phyloP scores from a whole-genome alignment of 371 early-diverging fungal genomes.

The Syncephalastrum contaminatum region DNA sequence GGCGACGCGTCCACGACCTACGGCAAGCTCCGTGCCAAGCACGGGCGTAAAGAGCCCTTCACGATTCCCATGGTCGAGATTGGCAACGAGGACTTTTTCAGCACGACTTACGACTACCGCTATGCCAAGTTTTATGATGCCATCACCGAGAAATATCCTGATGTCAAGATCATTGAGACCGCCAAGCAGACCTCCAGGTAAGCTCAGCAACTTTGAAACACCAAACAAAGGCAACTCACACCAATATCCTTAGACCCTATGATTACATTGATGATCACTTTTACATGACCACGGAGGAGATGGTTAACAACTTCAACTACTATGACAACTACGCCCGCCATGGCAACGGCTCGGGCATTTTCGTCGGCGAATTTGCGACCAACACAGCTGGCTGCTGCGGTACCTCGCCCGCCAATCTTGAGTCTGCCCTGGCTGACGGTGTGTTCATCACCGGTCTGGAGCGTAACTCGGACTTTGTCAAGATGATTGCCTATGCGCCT shows the following conservation, averaged over 20 bases:
- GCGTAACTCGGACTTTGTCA: slow-evolving; percentile 26
- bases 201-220: no score
- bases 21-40: slow-evolving; percentile 18
- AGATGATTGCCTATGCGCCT: slow-evolving; percentile 29
- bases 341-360: slow-evolving; percentile 9
- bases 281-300: slow-evolving; percentile 12
- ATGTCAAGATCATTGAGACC: slow-evolving; percentile 17
- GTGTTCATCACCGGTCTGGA: slow-evolving; percentile 26
- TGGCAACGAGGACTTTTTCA: slow-evolving; percentile 27
- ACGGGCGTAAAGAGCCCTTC: slow-evolving; percentile 25
- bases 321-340: slow-evolving; percentile 11
- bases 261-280: slow-evolving; percentile 24
- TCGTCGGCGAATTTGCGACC: slow-evolving; percentile 28
- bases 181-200: slow-evolving; percentile 6
- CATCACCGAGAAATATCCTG: slow-evolving; percentile 17
- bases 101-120: slow-evolving; percentile 22
- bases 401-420: slow-evolving; percentile 20
- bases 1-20: slow-evolving; percentile 19
- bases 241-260: slow-evolving; percentile 5
- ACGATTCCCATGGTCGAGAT: slow-evolving; percentile 20
- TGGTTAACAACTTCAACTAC: slow-evolving; percentile 7
- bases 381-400: slow-evolving; percentile 21
- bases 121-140: slow-evolving; percentile 26
- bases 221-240: neutral
- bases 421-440: slow-evolving; percentile 27